Conservation (phyloP, 352 stramenopile species). For the Pythium pyrilobum region DNA sequence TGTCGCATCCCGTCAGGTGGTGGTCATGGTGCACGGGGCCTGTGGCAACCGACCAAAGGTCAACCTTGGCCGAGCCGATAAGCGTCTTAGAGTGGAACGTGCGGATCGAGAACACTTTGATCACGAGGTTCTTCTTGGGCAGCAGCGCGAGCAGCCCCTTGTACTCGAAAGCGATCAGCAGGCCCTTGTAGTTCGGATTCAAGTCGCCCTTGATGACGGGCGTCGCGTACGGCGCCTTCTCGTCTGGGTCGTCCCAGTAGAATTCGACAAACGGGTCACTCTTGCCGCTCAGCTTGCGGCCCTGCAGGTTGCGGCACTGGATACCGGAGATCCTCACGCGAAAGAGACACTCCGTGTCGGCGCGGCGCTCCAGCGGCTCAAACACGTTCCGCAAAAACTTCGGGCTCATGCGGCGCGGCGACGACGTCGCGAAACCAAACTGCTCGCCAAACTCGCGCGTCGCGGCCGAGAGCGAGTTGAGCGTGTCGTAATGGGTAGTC, state of each 20-base stretch:
- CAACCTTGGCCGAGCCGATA: constrained; percentile 70
- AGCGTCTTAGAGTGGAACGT: constrained; percentile 75
- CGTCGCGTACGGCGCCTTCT: constrained; percentile 66
- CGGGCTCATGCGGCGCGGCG: constrained; percentile 37
- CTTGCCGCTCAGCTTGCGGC: constrained; percentile 74
- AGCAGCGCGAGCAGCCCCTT: constrained; percentile 54
- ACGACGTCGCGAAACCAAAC: constrained; percentile 37
- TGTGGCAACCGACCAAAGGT: constrained; percentile 78
- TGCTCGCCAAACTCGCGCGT: constrained; percentile 73
- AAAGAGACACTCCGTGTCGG: constrained; percentile 72
- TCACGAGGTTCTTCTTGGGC: constrained; percentile 47
- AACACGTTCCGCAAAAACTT: constrained; percentile 69
- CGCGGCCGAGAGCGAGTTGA: constrained; percentile 70
- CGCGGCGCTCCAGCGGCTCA: constrained; percentile 49
- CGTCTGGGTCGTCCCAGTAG: constrained; percentile 74
- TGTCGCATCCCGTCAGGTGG: constrained; percentile 80
- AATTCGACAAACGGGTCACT: constrained; percentile 87
- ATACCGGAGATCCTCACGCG: constrained; percentile 82
- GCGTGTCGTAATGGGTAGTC: constrained; percentile 47
- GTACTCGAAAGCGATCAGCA: constrained; percentile 87
- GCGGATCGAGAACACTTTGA: constrained; percentile 83
- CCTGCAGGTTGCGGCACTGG: constrained; percentile 84
- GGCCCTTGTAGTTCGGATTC: constrained; percentile 86
- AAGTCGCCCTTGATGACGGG: constrained; percentile 83
- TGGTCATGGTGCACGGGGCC: constrained; percentile 86